phyloP scores from a whole-genome alignment of 108 stramenopile genomes.

The Hondaea fermentalgiana region DNA sequence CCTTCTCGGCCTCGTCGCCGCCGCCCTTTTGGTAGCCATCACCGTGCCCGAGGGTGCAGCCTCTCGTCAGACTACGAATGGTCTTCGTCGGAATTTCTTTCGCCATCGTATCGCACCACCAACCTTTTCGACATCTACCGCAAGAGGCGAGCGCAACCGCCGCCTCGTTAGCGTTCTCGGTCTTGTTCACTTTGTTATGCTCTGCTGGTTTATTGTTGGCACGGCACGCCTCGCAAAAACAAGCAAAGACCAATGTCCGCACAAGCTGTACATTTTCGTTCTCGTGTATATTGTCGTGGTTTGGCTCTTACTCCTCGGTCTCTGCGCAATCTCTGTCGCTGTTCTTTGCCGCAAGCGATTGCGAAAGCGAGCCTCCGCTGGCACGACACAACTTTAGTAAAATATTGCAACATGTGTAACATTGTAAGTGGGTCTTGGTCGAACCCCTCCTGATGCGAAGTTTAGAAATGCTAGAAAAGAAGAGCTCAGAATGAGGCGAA shows the following conservation, averaged over 20 bases:
- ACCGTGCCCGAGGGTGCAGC: background rate
- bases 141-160: background rate
- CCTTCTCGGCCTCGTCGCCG: background rate
- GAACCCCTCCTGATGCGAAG: no score
- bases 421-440: no score
- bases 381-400: background rate
- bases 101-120: background rate
- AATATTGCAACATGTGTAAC: background rate
- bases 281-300: background rate
- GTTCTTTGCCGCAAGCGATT: background rate
- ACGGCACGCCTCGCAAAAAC: background rate
- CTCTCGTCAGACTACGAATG: background rate
- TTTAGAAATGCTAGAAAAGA: background rate
- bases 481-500: background rate
- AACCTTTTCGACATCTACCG: background rate
- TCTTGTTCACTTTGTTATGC: background rate
- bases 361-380: background rate
- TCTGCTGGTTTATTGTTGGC: conserved; percentile 3
- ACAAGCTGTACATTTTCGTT: background rate
- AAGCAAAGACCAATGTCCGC: background rate
- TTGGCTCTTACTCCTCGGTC: background rate
- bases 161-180: background rate
- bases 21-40: background rate
- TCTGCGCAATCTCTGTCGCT: background rate
- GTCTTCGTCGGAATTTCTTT: background rate